Conservation (phyloP, 129 eudicot genomes). For the Tagetes erecta region DNA sequence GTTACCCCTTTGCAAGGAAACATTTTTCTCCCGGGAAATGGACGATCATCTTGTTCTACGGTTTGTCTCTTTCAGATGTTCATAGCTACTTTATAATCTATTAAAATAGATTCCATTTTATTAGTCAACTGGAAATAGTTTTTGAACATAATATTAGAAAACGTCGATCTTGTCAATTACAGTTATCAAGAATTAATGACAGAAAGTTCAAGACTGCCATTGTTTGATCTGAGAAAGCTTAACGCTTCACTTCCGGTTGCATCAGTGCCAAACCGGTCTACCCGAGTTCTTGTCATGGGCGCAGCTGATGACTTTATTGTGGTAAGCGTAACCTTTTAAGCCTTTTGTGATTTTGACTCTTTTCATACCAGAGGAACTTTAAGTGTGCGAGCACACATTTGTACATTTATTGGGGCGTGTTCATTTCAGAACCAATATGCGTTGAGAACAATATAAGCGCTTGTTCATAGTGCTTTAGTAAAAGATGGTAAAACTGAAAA, state of each 20-base stretch:
- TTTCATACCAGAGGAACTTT: not conserved
- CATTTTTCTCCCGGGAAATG: conserved; percentile 84
- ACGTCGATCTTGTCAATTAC: conserved; percentile 10
- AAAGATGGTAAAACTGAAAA: too few relatives aligned
- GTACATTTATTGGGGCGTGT: too few relatives aligned
- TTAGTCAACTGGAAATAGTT: not conserved
- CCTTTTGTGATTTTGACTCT: not conserved
- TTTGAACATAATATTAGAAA: not conserved
- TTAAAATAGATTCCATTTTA: not conserved
- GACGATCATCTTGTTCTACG: conserved; percentile 70
- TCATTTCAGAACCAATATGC: too few relatives aligned
- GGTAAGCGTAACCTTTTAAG: conserved; percentile 41
- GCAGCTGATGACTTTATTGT: conserved; percentile 88
- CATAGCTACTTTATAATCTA: conserved; percentile 14
- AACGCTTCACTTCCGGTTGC: conserved; percentile 91
- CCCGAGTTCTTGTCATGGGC: conserved; percentile 71
- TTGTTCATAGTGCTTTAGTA: too few relatives aligned
- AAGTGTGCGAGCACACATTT: not conserved
- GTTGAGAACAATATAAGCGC: too few relatives aligned
- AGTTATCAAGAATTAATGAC: conserved; percentile 87
- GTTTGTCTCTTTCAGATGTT: conserved; percentile 36
- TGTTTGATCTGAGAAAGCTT: conserved; percentile 89
- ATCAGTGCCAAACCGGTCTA: conserved; percentile 38
- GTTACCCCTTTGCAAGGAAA: conserved; percentile 79
- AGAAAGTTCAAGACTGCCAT: conserved; percentile 86